Percentiles rank a stretch among this genome's conserved stretches.
These are phyloP conservation scores for Penicillium crystallinum DNA, from an alignment of 495 filamentous ascomycete genomes.

Conservation along the genomic window DNA sequence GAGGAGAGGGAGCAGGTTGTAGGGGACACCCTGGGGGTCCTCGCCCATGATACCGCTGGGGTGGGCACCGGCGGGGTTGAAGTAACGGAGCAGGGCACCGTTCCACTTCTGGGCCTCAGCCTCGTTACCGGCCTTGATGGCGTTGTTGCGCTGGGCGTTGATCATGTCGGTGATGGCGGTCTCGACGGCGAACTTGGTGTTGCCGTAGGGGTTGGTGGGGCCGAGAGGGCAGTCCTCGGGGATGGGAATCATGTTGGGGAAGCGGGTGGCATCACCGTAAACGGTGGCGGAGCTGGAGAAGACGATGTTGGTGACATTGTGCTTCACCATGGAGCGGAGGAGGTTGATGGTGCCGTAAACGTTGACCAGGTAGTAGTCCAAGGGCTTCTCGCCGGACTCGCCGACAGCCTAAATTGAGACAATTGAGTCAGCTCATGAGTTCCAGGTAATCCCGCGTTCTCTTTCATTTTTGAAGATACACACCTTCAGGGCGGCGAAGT, in stretches of 20 bases:
- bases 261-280: constrained; percentile 94
- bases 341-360: constrained; percentile 90
- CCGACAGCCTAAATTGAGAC: constrained; percentile 70
- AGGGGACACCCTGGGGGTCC: constrained; percentile 92
- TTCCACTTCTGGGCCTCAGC: constrained; percentile 72
- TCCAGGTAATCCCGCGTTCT: too few species aligned
- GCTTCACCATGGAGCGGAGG: constrained; percentile 76
- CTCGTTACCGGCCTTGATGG: constrained; percentile 72
- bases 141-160: constrained; percentile 78
- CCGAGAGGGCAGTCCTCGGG: constrained; percentile 94
- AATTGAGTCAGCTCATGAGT: background rate
- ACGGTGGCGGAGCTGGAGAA: constrained; percentile 97
- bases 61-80: constrained; percentile 94
- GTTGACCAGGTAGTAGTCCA: constrained; percentile 97
- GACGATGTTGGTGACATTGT: constrained; percentile 93
- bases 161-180: constrained; percentile 85
- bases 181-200: constrained; percentile 90
- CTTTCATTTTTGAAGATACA: constrained; percentile 15
- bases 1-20: constrained; percentile 89
- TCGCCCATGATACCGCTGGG: constrained; percentile 98
- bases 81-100: constrained; percentile 88
- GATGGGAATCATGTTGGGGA: constrained; percentile 98
- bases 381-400: constrained; percentile 88
- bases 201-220: constrained; percentile 95
- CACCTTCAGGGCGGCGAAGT: constrained; percentile 97